Conservation (phyloP, 1,284 basidiomycete species). For the Caloboletus firmus region DNA sequence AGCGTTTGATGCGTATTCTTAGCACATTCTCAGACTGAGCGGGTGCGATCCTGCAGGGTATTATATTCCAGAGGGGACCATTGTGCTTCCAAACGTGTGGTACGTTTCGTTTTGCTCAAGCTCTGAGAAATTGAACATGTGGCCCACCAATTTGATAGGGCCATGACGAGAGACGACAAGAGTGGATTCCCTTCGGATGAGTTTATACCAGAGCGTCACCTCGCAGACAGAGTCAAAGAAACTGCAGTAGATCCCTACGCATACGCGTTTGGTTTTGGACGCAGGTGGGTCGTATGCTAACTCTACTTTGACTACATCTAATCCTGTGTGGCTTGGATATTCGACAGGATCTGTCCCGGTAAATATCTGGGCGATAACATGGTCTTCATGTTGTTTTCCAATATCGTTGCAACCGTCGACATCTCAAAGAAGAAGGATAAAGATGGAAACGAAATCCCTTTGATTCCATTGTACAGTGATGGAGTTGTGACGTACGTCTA, state of each 20-base stretch:
- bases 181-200: slow-evolving; percentile 22
- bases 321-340: neutral
- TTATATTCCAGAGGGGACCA: slow-evolving; percentile 32
- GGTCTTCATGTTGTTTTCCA: slow-evolving; percentile 19
- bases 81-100: slow-evolving; percentile 39
- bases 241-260: slow-evolving; percentile 16
- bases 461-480: slow-evolving; percentile 4
- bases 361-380: slow-evolving; percentile 20
- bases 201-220: slow-evolving; percentile 18
- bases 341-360: slow-evolving; percentile 21
- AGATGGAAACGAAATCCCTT: slow-evolving; percentile 8
- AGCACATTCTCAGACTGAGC: neutral
- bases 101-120: slow-evolving; percentile 5
- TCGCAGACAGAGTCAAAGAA: slow-evolving; percentile 4
- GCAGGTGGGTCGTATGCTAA: slow-evolving; percentile 5
- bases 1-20: neutral
- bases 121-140: neutral
- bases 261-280: slow-evolving; percentile 23
- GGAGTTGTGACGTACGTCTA: slow-evolving; percentile 21
- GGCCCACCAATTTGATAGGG: slow-evolving; percentile 8
- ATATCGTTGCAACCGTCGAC: slow-evolving; percentile 15
- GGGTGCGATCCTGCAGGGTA: slow-evolving; percentile 17
- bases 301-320: neutral
- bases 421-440: slow-evolving; percentile 15
- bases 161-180: slow-evolving; percentile 18